Percentiles rank a stretch among this genome's conserved stretches.
Evolutionary conservation across 176 grass and related monocot species (phyloP).

Genomic region (Cenchrus fungigraminus): DNA sequence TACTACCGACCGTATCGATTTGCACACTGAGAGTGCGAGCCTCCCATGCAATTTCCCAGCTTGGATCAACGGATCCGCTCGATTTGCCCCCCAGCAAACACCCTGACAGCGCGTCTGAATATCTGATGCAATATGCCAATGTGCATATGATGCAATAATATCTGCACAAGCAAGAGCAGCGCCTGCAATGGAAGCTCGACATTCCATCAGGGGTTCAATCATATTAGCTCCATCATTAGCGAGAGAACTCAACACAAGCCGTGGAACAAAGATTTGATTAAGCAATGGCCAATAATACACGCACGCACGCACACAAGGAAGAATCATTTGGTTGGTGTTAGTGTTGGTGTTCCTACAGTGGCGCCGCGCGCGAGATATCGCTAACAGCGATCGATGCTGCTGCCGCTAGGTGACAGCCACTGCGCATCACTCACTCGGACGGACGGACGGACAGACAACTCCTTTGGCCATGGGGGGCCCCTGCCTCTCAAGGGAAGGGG

Average conservation of each 20-base stretch:
- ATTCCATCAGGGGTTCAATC: slow-evolving; percentile 14
- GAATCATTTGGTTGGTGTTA: slow-evolving; percentile 21
- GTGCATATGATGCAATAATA: no score
- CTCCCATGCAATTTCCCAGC: no score
- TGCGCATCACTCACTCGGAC: neutral
- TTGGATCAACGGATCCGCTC: no score
- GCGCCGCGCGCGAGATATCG: slow-evolving; percentile 11
- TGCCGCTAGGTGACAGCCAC: slow-evolving; percentile 6
- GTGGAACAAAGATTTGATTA: neutral
- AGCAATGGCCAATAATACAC: neutral
- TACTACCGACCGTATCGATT: no score
- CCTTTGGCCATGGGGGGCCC: neutral
- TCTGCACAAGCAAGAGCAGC: neutral
- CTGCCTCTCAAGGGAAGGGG: neutral
- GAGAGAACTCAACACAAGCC: neutral
- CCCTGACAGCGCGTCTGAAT: neutral
- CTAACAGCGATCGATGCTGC: neutral
- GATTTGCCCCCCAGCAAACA: no score
- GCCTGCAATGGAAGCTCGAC: neutral
- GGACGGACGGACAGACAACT: neutral
- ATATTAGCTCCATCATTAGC: slow-evolving; percentile 34
- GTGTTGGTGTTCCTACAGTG: neutral
- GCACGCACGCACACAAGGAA: neutral
- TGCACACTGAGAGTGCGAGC: no score
- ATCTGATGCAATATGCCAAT: neutral